Evolutionary conservation across 192 early-diverging fungal genomes (phyloP), one percentile per base, ranked within the genome.

Genomic region (Haplosporangium gracile): DNA sequence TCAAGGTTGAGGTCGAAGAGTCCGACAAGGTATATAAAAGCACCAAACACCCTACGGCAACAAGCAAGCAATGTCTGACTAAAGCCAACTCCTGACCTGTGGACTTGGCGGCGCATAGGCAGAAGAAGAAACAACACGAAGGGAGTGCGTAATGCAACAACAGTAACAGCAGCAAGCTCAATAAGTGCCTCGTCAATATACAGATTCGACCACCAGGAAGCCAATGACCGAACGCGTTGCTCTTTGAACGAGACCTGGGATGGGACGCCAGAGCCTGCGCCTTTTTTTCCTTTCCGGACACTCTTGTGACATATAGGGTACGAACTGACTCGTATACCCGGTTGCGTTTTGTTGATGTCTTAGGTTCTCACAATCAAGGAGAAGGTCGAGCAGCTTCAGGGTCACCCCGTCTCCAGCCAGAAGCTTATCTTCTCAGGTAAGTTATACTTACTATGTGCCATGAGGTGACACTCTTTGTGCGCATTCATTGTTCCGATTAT

Each of bases 371-470:
- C 90, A 36, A 89, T 99, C 73, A 99, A 99, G 80, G 83, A 92
- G 75, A 94, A 94, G 89, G 93, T 99, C 77, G 93, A 94, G 82
- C 76, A 93, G 70, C 76, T 79, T 51, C 93, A 98, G 80, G 95
- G 95, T 13, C 95, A 93, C 80, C 85, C 93, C 2, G 94, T 94
- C 29, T 87, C 82, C 39, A 82, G 90, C 55, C 97, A 98, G 88
- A 98, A 98, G 88, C 92, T 99, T 9, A 98, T 99, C 80, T 95
- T 92, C 83, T 95, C 95, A 79, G 97, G 95, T 95, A 91, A 71
- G 70, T 74, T 4, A 8, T 68, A 1, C 38, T 5, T 15, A 51
- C 18, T 22, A 20, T 29, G n/a, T 29, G 24, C 38, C 15, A 40
- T 69, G 18, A n/a, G 18, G 32, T 6, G 16, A n/a, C n/a, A 75